Percentiles rank a stretch among this genome's conserved stretches.
Conservation (phyloP, 495 filamentous ascomycete species). For the Polyplosphaeria fusca region DNA sequence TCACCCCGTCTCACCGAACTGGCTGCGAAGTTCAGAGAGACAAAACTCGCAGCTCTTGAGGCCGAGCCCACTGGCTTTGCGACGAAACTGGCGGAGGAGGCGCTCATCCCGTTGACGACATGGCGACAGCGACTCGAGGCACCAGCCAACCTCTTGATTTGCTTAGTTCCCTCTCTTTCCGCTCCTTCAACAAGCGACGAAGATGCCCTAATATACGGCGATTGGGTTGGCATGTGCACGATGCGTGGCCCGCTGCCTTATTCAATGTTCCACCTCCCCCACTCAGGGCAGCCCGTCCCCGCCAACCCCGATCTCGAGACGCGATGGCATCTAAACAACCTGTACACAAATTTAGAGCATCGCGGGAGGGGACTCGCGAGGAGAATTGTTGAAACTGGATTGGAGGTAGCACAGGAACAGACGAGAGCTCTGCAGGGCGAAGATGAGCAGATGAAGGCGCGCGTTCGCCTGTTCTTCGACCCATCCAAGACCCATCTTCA, state of each 20-base stretch:
- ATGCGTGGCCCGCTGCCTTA: constrained; percentile 15
- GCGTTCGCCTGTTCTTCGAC: constrained; percentile 15
- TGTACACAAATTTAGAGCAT: constrained; percentile 12
- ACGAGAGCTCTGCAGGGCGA: not conserved
- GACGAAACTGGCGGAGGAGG: constrained; percentile 9
- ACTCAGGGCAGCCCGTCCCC: constrained; percentile 15
- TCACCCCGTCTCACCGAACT: constrained; percentile 4
- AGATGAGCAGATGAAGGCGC: constrained; percentile 1
- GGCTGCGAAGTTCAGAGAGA: not conserved
- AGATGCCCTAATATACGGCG: constrained; percentile 6
- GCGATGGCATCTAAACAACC: constrained; percentile 10
- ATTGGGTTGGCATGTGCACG: constrained; percentile 23
- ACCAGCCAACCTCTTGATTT: not conserved
- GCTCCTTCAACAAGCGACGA: not conserved
- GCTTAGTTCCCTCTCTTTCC: not conserved
- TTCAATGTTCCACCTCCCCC: constrained; percentile 9
- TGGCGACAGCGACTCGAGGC: constrained; percentile 5
- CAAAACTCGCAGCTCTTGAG: constrained; percentile 12
- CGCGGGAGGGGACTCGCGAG: constrained; percentile 16
- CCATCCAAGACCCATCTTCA: not conserved
- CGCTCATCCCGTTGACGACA: not conserved
- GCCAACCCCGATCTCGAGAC: not conserved
- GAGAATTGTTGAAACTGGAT: not conserved
- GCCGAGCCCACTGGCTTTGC: constrained; percentile 12
- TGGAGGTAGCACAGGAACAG: constrained; percentile 1